Evolutionary conservation across 257 asterid species (phyloP).

Genomic region (Solanum lycopersicoides): DNA sequence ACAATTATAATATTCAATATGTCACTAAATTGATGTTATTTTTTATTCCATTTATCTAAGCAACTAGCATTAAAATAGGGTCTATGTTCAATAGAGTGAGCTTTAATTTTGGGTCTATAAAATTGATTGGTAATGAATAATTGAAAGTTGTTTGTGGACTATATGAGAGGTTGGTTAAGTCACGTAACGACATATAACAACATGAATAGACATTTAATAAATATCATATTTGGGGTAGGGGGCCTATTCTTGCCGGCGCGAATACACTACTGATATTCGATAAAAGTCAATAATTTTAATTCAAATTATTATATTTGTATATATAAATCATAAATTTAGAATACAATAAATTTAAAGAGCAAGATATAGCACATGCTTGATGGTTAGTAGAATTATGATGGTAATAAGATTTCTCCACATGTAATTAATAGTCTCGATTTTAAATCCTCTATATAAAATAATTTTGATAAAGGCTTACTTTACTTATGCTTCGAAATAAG

Average conservation of each 20-base stretch:
- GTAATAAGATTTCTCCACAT: background rate
- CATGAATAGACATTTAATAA: background rate
- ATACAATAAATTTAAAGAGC: too few species aligned
- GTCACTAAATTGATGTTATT: background rate
- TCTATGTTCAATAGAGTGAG: background rate
- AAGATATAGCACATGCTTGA: too few species aligned
- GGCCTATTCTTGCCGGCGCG: background rate
- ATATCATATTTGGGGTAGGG: background rate
- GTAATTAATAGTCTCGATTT: background rate
- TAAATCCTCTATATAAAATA: too few species aligned
- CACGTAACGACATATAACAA: background rate
- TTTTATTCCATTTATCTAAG: background rate
- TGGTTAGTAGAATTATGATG: background rate
- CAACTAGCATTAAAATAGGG: background rate
- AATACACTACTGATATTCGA: background rate
- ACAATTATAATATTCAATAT: background rate
- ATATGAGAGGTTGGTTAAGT: background rate
- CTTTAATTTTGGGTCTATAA: background rate
- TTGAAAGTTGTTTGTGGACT: background rate
- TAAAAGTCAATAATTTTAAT: background rate
- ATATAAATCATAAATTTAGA: too few species aligned
- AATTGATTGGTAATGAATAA: background rate
- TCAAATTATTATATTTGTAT: background rate
- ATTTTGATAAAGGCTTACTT: too few species aligned
- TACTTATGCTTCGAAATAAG: background rate